These are phyloP conservation scores for Phytopythium litorale DNA, from an alignment of 352 stramenopile genomes.

Conservation along the genomic window DNA sequence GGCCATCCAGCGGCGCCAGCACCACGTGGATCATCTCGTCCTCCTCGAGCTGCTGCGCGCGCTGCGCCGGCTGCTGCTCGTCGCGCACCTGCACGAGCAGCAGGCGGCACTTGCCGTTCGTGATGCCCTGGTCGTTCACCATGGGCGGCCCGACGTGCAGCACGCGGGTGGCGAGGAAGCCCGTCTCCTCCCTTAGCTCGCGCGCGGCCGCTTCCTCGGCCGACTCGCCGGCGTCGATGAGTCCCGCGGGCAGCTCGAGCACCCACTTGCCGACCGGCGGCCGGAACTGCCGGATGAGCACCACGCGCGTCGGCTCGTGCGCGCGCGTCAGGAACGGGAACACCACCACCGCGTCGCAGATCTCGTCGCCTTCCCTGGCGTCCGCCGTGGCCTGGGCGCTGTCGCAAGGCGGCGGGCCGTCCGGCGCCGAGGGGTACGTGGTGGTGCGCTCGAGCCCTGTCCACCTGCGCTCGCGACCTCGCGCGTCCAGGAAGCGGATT, in stretches of 20 bases:
- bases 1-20: conserved; percentile 46
- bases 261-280: conserved; percentile 82
- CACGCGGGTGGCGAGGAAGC: conserved; percentile 65
- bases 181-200: conserved; percentile 90
- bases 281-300: conserved; percentile 91
- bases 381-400: not conserved
- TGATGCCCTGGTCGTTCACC: conserved; percentile 80
- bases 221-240: conserved; percentile 87
- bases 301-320: conserved; percentile 27
- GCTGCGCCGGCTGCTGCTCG: conserved; percentile 27
- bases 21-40: conserved; percentile 76
- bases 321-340: conserved; percentile 59
- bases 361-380: not conserved
- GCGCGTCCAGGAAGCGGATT: conserved; percentile 58
- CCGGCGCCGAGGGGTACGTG: conserved; percentile 36
- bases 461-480: conserved; percentile 48
- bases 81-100: conserved; percentile 53
- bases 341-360: conserved; percentile 69
- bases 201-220: conserved; percentile 66
- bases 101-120: conserved; percentile 64
- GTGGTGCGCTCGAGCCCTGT: conserved; percentile 65
- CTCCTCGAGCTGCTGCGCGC: conserved; percentile 47
- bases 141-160: conserved; percentile 71
- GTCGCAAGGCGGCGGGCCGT: not conserved
- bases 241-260: conserved; percentile 88